Percentiles rank a stretch among this genome's conserved stretches.
Conservation (phyloP, 2,329 filamentous ascomycete species). For the Pestalotiopsis sp. region DNA sequence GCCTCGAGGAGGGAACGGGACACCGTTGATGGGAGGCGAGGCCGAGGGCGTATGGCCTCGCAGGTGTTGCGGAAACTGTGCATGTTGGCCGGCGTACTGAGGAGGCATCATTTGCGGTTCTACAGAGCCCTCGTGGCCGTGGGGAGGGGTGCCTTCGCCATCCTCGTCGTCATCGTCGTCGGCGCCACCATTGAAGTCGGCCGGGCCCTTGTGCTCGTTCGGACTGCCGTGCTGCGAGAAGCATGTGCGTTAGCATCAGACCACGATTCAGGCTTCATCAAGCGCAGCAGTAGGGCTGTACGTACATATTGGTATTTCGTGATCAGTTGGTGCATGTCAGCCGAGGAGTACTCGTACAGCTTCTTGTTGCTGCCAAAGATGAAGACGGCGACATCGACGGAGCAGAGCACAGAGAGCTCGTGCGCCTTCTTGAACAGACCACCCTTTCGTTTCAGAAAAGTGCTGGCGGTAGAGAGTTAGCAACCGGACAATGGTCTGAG, state of each 20-base stretch:
- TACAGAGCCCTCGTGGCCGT: slow-evolving; percentile 55
- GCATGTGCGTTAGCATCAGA: slow-evolving; percentile 4
- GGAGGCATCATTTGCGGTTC: slow-evolving; percentile 66
- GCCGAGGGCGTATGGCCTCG: slow-evolving; percentile 80
- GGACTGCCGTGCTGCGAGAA: slow-evolving; percentile 76
- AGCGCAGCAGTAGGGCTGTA: slow-evolving; percentile 25
- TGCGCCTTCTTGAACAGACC: slow-evolving; percentile 99
- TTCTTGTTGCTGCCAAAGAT: slow-evolving; percentile 99
- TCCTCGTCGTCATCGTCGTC: slow-evolving; percentile 85
- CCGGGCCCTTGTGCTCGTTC: slow-evolving; percentile 94
- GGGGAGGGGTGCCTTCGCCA: slow-evolving; percentile 71
- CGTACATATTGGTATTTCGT: slow-evolving; percentile 87
- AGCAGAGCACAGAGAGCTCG: slow-evolving; percentile 95
- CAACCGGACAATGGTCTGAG: slow-evolving; percentile 12
- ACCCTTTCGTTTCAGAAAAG: slow-evolving; percentile 97
- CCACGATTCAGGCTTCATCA: slow-evolving; percentile 9
- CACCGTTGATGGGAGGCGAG: slow-evolving; percentile 85
- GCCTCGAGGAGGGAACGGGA: slow-evolving; percentile 69
- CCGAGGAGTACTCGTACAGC: slow-evolving; percentile 94
- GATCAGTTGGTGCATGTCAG: slow-evolving; percentile 89
- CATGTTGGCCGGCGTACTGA: slow-evolving; percentile 67
- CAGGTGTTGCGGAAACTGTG: slow-evolving; percentile 72
- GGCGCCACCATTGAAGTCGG: slow-evolving; percentile 84
- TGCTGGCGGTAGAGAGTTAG: slow-evolving; percentile 53
- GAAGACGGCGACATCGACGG: slow-evolving; percentile 96